phyloP scores from a whole-genome alignment of 2,329 filamentous ascomycete species.

The Exophiala alcalophila region DNA sequence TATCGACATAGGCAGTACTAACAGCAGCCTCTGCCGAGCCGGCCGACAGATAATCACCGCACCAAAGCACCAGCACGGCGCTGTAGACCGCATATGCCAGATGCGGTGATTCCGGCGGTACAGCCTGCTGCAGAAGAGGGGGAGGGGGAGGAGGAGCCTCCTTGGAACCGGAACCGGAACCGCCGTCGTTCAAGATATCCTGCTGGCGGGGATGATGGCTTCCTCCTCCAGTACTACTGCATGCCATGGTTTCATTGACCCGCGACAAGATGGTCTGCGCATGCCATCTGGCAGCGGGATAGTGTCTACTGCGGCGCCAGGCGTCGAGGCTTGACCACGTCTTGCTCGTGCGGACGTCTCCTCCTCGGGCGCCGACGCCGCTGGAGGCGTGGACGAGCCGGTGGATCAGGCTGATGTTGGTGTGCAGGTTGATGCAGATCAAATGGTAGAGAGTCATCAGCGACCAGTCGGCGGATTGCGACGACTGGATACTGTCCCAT shows the following conservation, averaged over 20 bases:
- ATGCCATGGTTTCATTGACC: too few relatives aligned
- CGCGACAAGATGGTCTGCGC: neutral
- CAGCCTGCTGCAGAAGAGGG: too few relatives aligned
- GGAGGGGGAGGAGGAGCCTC: too few relatives aligned
- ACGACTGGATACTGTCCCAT: neutral
- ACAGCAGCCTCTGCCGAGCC: too few relatives aligned
- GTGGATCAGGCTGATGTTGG: neutral
- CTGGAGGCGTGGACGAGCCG: neutral
- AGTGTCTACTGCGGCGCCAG: neutral
- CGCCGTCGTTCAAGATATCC: too few relatives aligned
- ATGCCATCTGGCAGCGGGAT: neutral
- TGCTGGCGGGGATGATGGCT: too few relatives aligned
- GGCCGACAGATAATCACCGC: too few relatives aligned
- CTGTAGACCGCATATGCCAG: slow-evolving; percentile 17
- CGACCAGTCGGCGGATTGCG: neutral
- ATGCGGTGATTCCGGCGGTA: slow-evolving; percentile 19
- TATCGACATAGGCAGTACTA: too few relatives aligned
- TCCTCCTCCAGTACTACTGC: too few relatives aligned
- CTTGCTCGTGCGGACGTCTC: neutral
- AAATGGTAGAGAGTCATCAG: neutral
- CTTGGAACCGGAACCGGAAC: too few relatives aligned
- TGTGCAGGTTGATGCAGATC: neutral
- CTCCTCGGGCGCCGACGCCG: neutral
- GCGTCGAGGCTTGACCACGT: neutral
- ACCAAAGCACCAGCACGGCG: slow-evolving; percentile 16